Conservation (phyloP, 2,329 filamentous ascomycete species). For the Juglanconis juglandina region DNA sequence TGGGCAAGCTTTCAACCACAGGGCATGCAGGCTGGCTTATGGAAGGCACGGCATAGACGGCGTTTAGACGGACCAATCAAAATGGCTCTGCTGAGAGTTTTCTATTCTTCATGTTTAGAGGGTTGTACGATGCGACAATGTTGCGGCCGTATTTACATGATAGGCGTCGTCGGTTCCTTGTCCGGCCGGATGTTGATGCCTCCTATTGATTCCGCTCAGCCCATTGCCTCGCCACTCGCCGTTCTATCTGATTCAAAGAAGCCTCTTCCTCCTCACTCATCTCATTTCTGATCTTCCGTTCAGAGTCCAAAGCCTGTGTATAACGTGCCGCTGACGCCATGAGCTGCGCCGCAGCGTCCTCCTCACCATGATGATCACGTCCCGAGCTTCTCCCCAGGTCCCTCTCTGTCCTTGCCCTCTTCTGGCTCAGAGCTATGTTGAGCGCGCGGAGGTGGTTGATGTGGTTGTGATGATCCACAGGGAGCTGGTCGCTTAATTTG, state of each 20-base stretch:
- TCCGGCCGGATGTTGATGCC: neutral
- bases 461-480: neutral
- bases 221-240: neutral
- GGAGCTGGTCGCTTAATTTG: neutral
- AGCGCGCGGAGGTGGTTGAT: neutral
- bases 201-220: neutral
- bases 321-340: neutral
- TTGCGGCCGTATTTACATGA: neutral
- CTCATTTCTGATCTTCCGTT: neutral
- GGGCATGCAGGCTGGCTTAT: neutral
- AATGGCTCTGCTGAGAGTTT: neutral
- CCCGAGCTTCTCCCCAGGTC: neutral
- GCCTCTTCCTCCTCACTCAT: neutral
- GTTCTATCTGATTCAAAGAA: neutral
- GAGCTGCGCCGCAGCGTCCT: neutral
- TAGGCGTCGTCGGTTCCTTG: neutral
- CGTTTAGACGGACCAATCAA: slow-evolving; percentile 16
- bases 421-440: neutral
- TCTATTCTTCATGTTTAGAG: neutral
- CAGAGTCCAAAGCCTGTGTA: neutral
- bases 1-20: neutral
- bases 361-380: neutral
- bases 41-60: slow-evolving; percentile 12
- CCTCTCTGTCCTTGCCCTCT: neutral
- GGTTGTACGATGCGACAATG: neutral